These are phyloP conservation scores for Phyllachora maydis DNA, from an alignment of 2,329 filamentous ascomycete species.

Conservation along the genomic window DNA sequence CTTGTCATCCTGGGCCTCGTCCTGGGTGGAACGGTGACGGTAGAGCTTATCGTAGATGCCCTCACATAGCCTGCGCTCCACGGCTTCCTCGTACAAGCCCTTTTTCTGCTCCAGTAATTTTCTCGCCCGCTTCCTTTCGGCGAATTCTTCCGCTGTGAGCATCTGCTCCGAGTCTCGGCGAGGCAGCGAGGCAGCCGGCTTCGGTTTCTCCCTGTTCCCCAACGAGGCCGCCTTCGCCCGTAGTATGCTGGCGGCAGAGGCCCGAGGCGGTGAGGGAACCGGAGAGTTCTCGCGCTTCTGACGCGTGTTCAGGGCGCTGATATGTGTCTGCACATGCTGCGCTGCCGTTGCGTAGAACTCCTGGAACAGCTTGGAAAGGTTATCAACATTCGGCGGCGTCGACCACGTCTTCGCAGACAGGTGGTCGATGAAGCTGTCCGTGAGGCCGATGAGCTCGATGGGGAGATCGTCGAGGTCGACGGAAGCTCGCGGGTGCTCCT, in stretches of 20 bases:
- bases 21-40: constrained; percentile 75
- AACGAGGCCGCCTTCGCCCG: constrained; percentile 33
- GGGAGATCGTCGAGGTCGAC: constrained; percentile 76
- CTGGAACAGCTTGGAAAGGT: constrained; percentile 72
- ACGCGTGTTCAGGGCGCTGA: constrained; percentile 55
- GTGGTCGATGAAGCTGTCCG: constrained; percentile 84
- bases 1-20: constrained; percentile 89
- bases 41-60: constrained; percentile 76
- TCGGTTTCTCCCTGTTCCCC: constrained; percentile 27
- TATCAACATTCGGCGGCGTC: constrained; percentile 64
- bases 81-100: constrained; percentile 64
- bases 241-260: constrained; percentile 33
- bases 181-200: constrained; percentile 14
- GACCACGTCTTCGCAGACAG: constrained; percentile 73
- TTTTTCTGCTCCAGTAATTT: constrained; percentile 62
- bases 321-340: constrained; percentile 68
- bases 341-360: constrained; percentile 77
- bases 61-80: constrained; percentile 72
- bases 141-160: constrained; percentile 73
- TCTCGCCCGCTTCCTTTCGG: constrained; percentile 57
- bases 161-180: constrained; percentile 44
- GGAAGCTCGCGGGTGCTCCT: constrained; percentile 28
- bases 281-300: constrained; percentile 48
- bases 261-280: constrained; percentile 30
- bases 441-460: constrained; percentile 78